Conservation (phyloP, 306 rosid species). For the Hippophae rhamnoides region DNA sequence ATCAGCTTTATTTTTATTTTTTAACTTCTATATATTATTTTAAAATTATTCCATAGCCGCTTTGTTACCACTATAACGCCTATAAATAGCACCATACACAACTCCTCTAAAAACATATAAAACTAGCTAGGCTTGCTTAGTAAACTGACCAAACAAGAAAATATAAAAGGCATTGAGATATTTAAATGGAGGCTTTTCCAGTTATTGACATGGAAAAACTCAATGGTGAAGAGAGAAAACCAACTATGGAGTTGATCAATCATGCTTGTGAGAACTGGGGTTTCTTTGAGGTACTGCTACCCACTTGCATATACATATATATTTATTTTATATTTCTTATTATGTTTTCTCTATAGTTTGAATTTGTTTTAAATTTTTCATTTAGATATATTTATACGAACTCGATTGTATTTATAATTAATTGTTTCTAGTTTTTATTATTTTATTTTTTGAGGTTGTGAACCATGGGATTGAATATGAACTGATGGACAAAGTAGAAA, state of each 20-base stretch:
- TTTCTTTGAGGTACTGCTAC: constrained; percentile 66
- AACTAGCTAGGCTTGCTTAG: not conserved
- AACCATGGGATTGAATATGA: constrained; percentile 77
- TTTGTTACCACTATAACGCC: constrained; percentile 17
- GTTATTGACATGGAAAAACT: constrained; percentile 68
- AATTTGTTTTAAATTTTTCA: not conserved
- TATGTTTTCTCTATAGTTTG: not conserved
- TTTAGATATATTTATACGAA: not conserved
- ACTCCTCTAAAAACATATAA: constrained; percentile 14
- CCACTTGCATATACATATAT: not conserved
- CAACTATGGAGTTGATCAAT: constrained; percentile 54
- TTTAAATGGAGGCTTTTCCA: constrained; percentile 39
- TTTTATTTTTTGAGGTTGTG: constrained; percentile 37
- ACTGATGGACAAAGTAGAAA: constrained; percentile 77
- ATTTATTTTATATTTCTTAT: not conserved
- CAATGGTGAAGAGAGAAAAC: constrained; percentile 45
- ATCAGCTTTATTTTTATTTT: not conserved
- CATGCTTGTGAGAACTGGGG: constrained; percentile 99
- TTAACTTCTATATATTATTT: not conserved
- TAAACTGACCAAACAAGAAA: constrained; percentile 7
- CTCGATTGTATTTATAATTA: too few relatives aligned
- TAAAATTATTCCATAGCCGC: not conserved
- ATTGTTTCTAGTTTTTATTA: too few relatives aligned
- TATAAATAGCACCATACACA: constrained; percentile 38
- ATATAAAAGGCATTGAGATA: constrained; percentile 12